phyloP scores from a whole-genome alignment of 768 basidiomycete species.

The Amanita inopinata region DNA sequence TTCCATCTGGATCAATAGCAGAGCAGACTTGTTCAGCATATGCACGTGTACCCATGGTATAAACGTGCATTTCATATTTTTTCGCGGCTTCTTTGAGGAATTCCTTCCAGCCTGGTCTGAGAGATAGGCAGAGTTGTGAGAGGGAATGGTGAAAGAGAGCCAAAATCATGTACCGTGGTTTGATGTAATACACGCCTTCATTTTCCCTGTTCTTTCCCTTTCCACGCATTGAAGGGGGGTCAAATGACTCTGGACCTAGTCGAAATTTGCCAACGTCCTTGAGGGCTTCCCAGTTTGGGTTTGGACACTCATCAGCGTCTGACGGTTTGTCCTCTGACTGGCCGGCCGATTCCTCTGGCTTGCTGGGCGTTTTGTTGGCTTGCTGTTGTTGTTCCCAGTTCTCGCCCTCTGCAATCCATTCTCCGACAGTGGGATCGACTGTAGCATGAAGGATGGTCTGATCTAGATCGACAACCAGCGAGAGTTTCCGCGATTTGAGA shows the following conservation, averaged over 20 bases:
- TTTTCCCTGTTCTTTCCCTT: conserved; percentile 64
- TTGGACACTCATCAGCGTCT: conserved; percentile 46
- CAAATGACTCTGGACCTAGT: conserved; percentile 73
- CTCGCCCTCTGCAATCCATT: conserved; percentile 87
- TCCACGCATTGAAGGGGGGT: conserved; percentile 26
- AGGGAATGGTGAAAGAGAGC: conserved; percentile 7
- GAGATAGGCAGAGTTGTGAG: conserved; percentile 10
- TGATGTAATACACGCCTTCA: conserved; percentile 94
- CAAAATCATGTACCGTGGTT: conserved; percentile 65
- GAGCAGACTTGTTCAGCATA: conserved; percentile 95
- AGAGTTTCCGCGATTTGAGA: conserved; percentile 66
- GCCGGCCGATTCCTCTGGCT: conserved; percentile 20
- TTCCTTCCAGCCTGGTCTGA: conserved; percentile 69
- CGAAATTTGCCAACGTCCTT: conserved; percentile 87
- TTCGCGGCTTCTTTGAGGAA: conserved; percentile 66
- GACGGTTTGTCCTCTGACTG: conserved; percentile 32
- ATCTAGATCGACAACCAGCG: conserved; percentile 96
- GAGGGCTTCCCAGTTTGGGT: conserved; percentile 90
- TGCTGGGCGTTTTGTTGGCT: conserved; percentile 20
- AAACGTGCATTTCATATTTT: conserved; percentile 98
- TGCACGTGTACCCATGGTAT: conserved; percentile 97
- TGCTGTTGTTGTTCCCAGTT: conserved; percentile 60
- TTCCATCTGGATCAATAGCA: conserved; percentile 84
- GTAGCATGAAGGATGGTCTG: conserved; percentile 99
- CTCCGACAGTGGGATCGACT: conserved; percentile 95